Evolutionary conservation across 331 rosid genomes (phyloP).

Genomic region (Erythrophleum ivorense): DNA sequence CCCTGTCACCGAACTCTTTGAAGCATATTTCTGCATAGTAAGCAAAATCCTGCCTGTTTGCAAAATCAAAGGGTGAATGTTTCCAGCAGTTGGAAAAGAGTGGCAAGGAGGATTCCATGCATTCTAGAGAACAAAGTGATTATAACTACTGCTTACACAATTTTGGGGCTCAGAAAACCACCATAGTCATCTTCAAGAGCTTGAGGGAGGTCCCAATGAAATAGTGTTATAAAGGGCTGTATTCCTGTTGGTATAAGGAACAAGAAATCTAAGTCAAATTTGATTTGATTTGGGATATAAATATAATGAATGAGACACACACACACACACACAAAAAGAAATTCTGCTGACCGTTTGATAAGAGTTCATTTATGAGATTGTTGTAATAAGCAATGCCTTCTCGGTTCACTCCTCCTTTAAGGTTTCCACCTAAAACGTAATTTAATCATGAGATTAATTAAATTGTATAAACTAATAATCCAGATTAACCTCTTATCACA

Average conservation of each 20-base stretch:
- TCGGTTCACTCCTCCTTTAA: constrained; percentile 58
- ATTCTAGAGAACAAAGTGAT: constrained; percentile 7
- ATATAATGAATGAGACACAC: not conserved
- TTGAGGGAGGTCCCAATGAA: constrained; percentile 56
- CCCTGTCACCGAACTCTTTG: constrained; percentile 55
- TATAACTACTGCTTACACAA: constrained; percentile 40
- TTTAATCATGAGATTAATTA: constrained; percentile 7
- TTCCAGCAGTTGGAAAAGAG: not conserved
- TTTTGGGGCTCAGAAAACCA: constrained; percentile 42
- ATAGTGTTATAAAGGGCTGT: constrained; percentile 46
- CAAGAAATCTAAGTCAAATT: not conserved
- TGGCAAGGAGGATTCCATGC: not conserved
- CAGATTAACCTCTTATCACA: not conserved
- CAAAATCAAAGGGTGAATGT: constrained; percentile 12
- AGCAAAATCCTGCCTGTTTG: constrained; percentile 42
- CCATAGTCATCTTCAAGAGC: constrained; percentile 48
- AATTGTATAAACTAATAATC: constrained; percentile 7
- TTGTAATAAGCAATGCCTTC: constrained; percentile 66
- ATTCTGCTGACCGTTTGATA: constrained; percentile 48
- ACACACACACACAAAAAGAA: not conserved
- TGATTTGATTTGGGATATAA: constrained; percentile 22
- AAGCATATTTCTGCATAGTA: constrained; percentile 54
- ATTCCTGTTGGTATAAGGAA: constrained; percentile 28
- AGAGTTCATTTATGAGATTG: constrained; percentile 57
- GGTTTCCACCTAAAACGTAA: constrained; percentile 53